Evolutionary conservation across 768 basidiomycete genomes (phyloP), one percentile per base, ranked within the genome.

Genomic region (Suillus subluteus): DNA sequence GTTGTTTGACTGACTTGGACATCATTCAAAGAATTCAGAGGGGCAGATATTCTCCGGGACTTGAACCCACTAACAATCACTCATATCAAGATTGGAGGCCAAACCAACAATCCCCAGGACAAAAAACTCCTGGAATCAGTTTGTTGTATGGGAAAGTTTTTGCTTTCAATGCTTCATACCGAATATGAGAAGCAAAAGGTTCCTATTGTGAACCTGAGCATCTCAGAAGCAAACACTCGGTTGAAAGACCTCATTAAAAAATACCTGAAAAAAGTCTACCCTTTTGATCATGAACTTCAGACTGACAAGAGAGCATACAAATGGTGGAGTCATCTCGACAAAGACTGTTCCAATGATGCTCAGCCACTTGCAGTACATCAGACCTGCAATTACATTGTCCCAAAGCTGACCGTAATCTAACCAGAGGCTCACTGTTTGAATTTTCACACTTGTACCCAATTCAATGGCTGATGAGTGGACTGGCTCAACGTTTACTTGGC

Each of bases 401-500:
- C 23, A 6, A 26, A 52, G 50, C 50, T 52, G 23, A 52, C 6
- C 13, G 15, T 52, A 2, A 7, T 23, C 50, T 7, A 26, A 40
- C 35, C 64, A 75, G 75, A 38, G 43, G 26, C 69, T 76, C 16
- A 71, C 68, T 35, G 64, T 73, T 38, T 66, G 72, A 66, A 65
- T 76, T 12, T 75, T 72, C 50, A 69, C 73, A 1, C 64, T 68
- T 18, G 67, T 71, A 12, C 66, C 71, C 58, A 77, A 76, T 62
- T 77, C 73, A 11, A 78, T 78, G 75, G 64, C 73, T 8, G 74
- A 78, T 64, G 75, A 77, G 63, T 67, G 67, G 23, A 77, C 72
- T 26, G 66, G 61, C 30, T 72, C 72, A 16, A 69, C 65, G 9
- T 58, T 72, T 35, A 72, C 72, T 58, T 76, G 72, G 73, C 65